Evolutionary conservation across 495 filamentous ascomycete species (phyloP).

Genomic region (Hyaloscypha hepaticicola): DNA sequence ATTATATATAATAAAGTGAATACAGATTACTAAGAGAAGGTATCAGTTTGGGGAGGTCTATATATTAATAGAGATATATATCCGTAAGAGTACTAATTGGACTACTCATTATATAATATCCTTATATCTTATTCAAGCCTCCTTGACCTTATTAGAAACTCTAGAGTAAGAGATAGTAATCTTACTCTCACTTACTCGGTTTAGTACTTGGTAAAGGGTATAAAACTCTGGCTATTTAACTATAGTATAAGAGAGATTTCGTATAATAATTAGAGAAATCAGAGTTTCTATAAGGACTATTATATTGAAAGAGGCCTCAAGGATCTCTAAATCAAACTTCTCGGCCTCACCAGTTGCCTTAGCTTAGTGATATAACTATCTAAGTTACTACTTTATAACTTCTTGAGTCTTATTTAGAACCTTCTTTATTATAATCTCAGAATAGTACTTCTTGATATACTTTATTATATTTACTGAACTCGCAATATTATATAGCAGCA

Average conservation of each 20-base stretch:
- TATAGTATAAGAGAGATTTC: not conserved
- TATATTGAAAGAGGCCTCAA: not conserved
- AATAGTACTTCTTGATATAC: not conserved
- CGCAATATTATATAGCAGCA: too few species aligned
- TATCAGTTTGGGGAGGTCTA: not conserved
- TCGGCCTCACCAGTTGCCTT: not conserved
- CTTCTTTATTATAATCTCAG: not conserved
- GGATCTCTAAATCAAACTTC: not conserved
- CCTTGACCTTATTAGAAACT: not conserved
- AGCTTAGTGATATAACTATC: not conserved
- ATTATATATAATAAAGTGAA: not conserved
- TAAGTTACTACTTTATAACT: not conserved
- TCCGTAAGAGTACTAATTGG: not conserved
- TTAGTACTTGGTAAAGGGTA: not conserved
- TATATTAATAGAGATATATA: not conserved
- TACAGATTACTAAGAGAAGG: constrained; percentile 9
- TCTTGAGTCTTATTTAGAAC: not conserved
- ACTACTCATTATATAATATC: not conserved
- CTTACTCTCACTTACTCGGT: not conserved
- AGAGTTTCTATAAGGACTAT: not conserved
- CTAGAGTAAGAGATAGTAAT: not conserved
- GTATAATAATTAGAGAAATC: not conserved
- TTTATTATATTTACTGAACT: too few species aligned
- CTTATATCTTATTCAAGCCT: not conserved
- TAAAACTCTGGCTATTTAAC: constrained; percentile 1